These are phyloP conservation scores for Rhizodiscina lignyota DNA, from an alignment of 495 filamentous ascomycete species.

Conservation along the genomic window DNA sequence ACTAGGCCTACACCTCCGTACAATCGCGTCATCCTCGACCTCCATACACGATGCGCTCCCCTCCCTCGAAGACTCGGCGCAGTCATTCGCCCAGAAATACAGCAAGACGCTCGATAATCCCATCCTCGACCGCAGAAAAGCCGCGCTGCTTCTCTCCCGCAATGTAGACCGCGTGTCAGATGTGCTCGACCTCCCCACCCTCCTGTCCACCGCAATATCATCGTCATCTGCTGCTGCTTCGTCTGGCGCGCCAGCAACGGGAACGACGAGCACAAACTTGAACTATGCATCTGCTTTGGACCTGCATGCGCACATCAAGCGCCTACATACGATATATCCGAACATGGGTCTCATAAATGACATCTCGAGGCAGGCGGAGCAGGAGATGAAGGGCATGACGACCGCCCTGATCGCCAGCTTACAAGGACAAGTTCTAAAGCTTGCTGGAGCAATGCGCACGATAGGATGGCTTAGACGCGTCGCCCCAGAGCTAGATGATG, in stretches of 20 bases:
- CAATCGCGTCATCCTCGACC: constrained; percentile 44
- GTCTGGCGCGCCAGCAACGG: constrained; percentile 17
- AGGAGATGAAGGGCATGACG: constrained; percentile 79
- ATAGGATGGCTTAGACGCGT: constrained; percentile 84
- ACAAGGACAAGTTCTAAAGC: constrained; percentile 60
- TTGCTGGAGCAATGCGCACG: constrained; percentile 81
- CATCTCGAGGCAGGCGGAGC: constrained; percentile 64
- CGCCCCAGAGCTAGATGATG: constrained; percentile 53
- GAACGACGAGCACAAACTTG: constrained; percentile 40
- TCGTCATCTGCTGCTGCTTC: constrained; percentile 32
- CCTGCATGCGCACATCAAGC: constrained; percentile 81
- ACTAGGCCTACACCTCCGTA: constrained; percentile 47
- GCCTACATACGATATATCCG: constrained; percentile 69
- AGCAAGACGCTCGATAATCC: constrained; percentile 48
- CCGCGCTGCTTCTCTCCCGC: constrained; percentile 67
- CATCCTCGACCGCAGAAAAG: constrained; percentile 56
- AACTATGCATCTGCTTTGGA: constrained; percentile 77
- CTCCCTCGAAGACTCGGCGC: constrained; percentile 59
- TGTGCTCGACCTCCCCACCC: constrained; percentile 76
- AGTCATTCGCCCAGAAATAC: constrained; percentile 71
- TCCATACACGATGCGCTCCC: constrained; percentile 58
- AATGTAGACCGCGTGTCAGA: constrained; percentile 85
- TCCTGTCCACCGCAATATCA: constrained; percentile 62
- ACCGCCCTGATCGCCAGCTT: constrained; percentile 66
- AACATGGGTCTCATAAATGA: constrained; percentile 56